Conservation (phyloP, 352 stramenopile species). For the Phytophthora hybrid region DNA sequence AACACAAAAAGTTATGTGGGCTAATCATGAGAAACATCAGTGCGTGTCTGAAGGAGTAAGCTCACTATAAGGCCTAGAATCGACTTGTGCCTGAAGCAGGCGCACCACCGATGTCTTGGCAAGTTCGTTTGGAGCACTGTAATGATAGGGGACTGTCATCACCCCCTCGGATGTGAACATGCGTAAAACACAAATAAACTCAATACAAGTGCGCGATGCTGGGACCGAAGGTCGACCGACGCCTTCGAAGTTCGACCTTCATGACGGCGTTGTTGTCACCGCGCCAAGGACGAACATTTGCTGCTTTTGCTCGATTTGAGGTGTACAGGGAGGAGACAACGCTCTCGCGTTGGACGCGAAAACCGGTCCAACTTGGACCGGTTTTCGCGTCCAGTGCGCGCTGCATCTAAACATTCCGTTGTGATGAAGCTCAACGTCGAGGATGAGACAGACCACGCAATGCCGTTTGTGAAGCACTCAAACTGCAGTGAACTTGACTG, state of each 20-base stretch:
- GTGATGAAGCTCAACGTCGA: constrained; percentile 16
- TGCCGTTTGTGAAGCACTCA: constrained; percentile 9
- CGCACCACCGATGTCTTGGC: no score
- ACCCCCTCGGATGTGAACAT: no score
- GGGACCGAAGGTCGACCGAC: neutral
- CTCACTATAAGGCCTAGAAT: no score
- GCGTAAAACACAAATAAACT: no score
- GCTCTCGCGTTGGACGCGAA: neutral
- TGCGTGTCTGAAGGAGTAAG: no score
- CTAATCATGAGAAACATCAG: no score
- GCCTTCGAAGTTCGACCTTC: neutral
- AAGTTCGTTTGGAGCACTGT: no score
- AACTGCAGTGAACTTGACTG: neutral
- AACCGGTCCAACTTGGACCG: neutral
- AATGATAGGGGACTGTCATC: no score
- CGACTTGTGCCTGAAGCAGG: no score
- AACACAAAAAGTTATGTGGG: no score
- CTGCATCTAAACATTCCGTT: constrained; percentile 31
- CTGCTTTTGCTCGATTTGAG: constrained; percentile 8
- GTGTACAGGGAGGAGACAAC: constrained; percentile 8
- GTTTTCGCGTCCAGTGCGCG: constrained; percentile 2
- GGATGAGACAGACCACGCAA: constrained; percentile 19
- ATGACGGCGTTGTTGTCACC: constrained; percentile 13
- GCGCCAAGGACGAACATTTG: neutral
- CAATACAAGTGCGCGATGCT: neutral